Evolutionary conservation across 2,329 filamentous ascomycete genomes (phyloP), one percentile per base, ranked within the genome.

Genomic region (Colletotrichum chlorophyti): DNA sequence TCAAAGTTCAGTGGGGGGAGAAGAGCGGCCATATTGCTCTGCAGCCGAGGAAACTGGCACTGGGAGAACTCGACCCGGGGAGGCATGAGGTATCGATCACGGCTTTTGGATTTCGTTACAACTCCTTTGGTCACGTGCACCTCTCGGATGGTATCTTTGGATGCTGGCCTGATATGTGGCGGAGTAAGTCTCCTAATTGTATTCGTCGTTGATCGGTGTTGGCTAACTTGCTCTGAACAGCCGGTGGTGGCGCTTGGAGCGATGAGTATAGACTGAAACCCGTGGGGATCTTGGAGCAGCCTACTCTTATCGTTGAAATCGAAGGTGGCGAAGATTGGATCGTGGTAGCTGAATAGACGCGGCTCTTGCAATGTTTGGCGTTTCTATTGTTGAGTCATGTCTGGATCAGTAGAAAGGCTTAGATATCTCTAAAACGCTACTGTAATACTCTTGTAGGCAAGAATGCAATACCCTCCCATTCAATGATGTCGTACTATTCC

Each of bases 101-200:
- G 3, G 58, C 58, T 1, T 58, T 58, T 3, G 58, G 58, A 3
- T 23, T 41, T 11, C 43, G 55, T 6, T 50, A 60, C 19, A 62
- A 41, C 15, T 43, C 60, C 2, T 62, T 62, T 6, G 57, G 60
- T 1, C 34, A 62, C 12, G 24, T 60, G 7, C 55, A 60, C 10
- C 14, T 62, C 5, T 12, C 41, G 3, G 40, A 58, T 19, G 17
- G 45, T 1, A n/a, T 40, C 3, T 17, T 17, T 27, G 52, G 57
- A 3, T 57, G 57, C 15, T 46, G 27, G 45, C 52, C 52, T 3
- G 52, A 49, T 6, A 15, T 10, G 1, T 58, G 52, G 52, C 37
- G 52, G 2, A 42, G 57, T 60, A 41, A 58, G 57, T 38, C 7
- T 45, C 9, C 3, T 42, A 5, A 9, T 6, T 2, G 0, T 5